phyloP scores from a whole-genome alignment of 2,329 filamentous ascomycete genomes.

The Pseudogymnoascus sp. region DNA sequence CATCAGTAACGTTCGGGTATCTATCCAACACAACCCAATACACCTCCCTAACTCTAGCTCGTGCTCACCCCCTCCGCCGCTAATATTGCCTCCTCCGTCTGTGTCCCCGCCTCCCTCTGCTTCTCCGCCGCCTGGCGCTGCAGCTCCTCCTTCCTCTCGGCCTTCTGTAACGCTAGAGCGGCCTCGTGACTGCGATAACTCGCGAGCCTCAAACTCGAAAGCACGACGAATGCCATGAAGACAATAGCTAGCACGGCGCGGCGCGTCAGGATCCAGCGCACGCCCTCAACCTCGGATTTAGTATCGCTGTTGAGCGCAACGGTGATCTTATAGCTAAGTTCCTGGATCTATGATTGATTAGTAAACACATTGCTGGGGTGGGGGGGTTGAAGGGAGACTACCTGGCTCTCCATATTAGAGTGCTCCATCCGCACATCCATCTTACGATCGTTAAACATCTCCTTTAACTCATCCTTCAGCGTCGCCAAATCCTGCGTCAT shows the following conservation, averaged over 20 bases:
- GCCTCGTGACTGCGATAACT: conserved; percentile 38
- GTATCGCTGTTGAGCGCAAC: conserved; percentile 82
- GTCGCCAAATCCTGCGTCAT: conserved; percentile 74
- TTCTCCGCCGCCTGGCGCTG: conserved; percentile 44
- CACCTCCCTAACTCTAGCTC: neutral
- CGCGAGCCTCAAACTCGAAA: conserved; percentile 51
- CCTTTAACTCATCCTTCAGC: conserved; percentile 85
- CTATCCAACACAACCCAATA: neutral
- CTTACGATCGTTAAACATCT: conserved; percentile 91
- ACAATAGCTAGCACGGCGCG: conserved; percentile 56
- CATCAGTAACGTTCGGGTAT: neutral
- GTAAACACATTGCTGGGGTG: neutral
- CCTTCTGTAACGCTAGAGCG: conserved; percentile 19
- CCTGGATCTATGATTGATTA: conserved; percentile 57
- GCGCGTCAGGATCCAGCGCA: conserved; percentile 75
- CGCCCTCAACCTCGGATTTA: conserved; percentile 81
- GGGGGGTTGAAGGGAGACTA: conserved; percentile 33
- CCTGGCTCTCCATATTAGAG: conserved; percentile 70
- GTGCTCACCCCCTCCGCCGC: conserved; percentile 5
- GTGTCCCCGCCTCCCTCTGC: neutral
- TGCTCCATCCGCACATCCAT: conserved; percentile 88
- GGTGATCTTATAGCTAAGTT: conserved; percentile 94
- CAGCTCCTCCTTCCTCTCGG: conserved; percentile 16
- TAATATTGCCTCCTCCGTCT: conserved; percentile 1
- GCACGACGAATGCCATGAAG: conserved; percentile 54